Evolutionary conservation across 2,329 filamentous ascomycete genomes (phyloP), one percentile per base, ranked within the genome.

Genomic region (Aspergillus quadrilineatus): DNA sequence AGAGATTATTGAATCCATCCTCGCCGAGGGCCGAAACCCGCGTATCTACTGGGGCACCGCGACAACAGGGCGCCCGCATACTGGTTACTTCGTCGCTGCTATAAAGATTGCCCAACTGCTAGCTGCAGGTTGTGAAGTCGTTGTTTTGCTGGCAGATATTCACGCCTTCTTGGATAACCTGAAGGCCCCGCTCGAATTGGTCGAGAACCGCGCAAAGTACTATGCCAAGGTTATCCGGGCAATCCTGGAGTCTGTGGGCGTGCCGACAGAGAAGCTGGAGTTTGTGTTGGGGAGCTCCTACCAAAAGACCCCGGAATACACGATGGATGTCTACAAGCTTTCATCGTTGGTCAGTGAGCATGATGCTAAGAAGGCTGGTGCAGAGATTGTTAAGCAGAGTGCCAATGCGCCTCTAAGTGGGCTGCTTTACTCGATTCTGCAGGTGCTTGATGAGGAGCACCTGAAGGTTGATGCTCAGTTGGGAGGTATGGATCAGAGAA

Each of bases 351-450:
- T 64, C 4, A 65, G 66, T 3, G 86, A 92, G 75, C 86, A 92
- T 69, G 87, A 94, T 68, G 90, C 92, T 14, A 90, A 92, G 75
- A 94, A 91, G 75, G 92, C 93, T 0, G 93, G 93, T 39, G 89
- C 91, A 1, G 94, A 97, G 75, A 85, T 97, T 6, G 93, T 99
- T 63, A 97, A 97, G 81, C 92, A 97, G 78, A 86, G 88, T 3
- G 83, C 85, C 55, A 92, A 93, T 67, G 84, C 88, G 8, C 84
- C 88, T 3, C 72, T 95, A 53, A 85, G 83, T 55, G 90, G 89
- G 1, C 80, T 93, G 10, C 82, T 93, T 60, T 95, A 95, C 79
- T 90, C 90, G 1, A 80, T 95, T 47, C 87, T 99, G 76, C 94
- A 97, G 76, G 89, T 89, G 0, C 79, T 97, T 46, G 93, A 97